phyloP scores from a whole-genome alignment of 2,329 filamentous ascomycete genomes.

The Sporothrix pseudoabietina region DNA sequence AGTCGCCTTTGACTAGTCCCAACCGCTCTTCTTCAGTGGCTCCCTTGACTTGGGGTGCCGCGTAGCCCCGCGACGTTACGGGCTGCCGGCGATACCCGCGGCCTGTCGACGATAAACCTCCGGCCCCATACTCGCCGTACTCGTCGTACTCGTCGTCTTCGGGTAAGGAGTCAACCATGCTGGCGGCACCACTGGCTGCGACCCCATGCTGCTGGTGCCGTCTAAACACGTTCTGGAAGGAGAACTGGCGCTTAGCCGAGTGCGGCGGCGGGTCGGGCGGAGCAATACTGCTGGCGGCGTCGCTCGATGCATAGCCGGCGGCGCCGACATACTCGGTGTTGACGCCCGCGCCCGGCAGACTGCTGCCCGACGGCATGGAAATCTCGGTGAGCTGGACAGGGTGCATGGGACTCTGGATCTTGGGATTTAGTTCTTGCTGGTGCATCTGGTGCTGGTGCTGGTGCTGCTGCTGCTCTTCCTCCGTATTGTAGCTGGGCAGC shows the following conservation, averaged over 20 bases:
- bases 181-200: neutral
- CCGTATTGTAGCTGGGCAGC: slow-evolving; percentile 44
- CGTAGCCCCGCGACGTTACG: slow-evolving; percentile 43
- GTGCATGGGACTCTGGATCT: slow-evolving; percentile 58
- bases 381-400: slow-evolving; percentile 67
- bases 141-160: slow-evolving; percentile 34
- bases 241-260: slow-evolving; percentile 75
- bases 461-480: slow-evolving; percentile 38
- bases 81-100: slow-evolving; percentile 29
- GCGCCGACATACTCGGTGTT: slow-evolving; percentile 54
- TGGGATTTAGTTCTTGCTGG: slow-evolving; percentile 36
- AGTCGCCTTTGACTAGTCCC: slow-evolving; percentile 78
- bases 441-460: neutral
- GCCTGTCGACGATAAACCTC: neutral
- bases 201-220: slow-evolving; percentile 48
- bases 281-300: slow-evolving; percentile 42
- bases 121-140: slow-evolving; percentile 32
- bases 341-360: slow-evolving; percentile 23
- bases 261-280: slow-evolving; percentile 66
- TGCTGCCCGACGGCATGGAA: slow-evolving; percentile 45
- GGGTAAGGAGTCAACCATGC: neutral
- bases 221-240: slow-evolving; percentile 83
- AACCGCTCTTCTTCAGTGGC: slow-evolving; percentile 81
- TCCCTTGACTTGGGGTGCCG: slow-evolving; percentile 49
- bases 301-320: slow-evolving; percentile 46